Conservation (phyloP, 2,329 filamentous ascomycete genomes). For the Lecanicillium sp. region DNA sequence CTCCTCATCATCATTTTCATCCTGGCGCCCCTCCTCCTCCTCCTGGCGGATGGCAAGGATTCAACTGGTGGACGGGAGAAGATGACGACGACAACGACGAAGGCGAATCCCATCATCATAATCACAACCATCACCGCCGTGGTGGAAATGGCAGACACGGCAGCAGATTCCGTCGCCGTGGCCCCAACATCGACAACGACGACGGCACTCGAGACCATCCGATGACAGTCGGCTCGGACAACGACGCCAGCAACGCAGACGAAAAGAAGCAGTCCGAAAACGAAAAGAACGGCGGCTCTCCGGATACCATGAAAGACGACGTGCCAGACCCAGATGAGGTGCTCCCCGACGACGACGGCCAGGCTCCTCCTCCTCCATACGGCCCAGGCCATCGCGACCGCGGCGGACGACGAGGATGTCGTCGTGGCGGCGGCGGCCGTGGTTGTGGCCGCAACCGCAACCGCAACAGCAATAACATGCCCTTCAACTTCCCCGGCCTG, state of each 20-base stretch:
- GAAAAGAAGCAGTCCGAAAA: conserved; percentile 15
- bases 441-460: conserved; percentile 14
- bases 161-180: conserved; percentile 8
- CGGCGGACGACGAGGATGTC: conserved; percentile 13
- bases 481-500: conserved; percentile 30
- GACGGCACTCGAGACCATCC: conserved; percentile 13
- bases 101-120: conserved; percentile 5
- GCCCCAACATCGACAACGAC: conserved; percentile 10
- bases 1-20: conserved; percentile 8
- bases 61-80: conserved; percentile 1
- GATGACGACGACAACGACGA: conserved; percentile 6
- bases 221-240: conserved; percentile 13
- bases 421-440: conserved; percentile 13
- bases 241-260: conserved; percentile 14
- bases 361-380: conserved; percentile 11
- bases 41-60: conserved; percentile 10
- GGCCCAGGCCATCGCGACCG: conserved; percentile 14
- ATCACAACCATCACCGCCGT: conserved; percentile 1
- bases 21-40: conserved; percentile 11
- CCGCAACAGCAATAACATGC: conserved; percentile 11
- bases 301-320: conserved; percentile 23
- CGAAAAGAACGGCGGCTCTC: conserved; percentile 24
- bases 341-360: conserved; percentile 21
- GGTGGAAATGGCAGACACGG: conserved; percentile 9
- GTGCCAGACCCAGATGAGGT: conserved; percentile 24